Base-by-base conservation (phyloP, 345 rosid species). In the Angophora floribunda region DNA sequence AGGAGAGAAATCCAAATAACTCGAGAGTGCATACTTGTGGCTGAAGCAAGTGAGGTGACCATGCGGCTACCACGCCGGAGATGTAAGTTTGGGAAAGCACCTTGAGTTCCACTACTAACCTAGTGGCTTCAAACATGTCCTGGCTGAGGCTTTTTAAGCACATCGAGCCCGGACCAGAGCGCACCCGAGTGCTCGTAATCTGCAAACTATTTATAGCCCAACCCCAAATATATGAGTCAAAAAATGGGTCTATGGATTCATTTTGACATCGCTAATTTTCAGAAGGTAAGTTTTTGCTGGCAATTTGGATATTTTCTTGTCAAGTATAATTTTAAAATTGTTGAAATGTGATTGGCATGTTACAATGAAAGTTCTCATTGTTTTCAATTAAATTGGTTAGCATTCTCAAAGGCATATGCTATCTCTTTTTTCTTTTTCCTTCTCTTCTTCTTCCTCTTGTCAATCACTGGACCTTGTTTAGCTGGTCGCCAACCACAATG, bases 71-170 rank as follows among this genome's bases (percentile, higher is more conserved):
- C 61, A 91, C 96, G 1, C 79, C 0, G 49, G 96, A 67, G 85
- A 93, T 92, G 90, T 94, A 95, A 26, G 89, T 90, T 17, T 93
- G 70, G 14, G 98, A 96, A 49, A 97, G 95, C 88, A 93, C 94
- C 87, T 90, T 93, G 87, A 93, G 90, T 30, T 92, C 92, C 41
- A 95, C 90, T 57, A 95, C 88, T 80, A 93, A 92, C 85, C 88
- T 89, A 88, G 95, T 93, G 80, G 94, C 91, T 41, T 95, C 96
- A 36, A 96, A 75, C 95, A 94, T 95, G 87, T 91, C 94, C 41
- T 86, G 92, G 91, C 91, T 93, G 88, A 97, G 95, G 84, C 16
- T 86, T 19, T 19, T 89, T 89, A 36, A 92, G 86, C 7, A 94
- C 92, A 86, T 96, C 93, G 16, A 96, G 93, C 88, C 91, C 92